Evolutionary conservation across 2,329 filamentous ascomycete species (phyloP).

Genomic region (Ophiosphaerella herpotricha): DNA sequence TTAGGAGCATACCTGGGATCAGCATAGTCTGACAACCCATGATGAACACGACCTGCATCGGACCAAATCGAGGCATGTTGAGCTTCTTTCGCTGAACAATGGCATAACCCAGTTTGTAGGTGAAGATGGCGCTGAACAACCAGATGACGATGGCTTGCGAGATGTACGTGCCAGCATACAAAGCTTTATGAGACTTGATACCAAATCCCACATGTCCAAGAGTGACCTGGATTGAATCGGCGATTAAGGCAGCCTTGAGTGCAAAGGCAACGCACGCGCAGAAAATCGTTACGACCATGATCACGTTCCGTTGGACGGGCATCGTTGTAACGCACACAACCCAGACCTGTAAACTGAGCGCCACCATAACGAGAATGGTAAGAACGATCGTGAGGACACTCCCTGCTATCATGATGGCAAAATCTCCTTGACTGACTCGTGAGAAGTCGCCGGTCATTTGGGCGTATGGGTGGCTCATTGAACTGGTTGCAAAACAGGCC

Average conservation of each 20-base stretch:
- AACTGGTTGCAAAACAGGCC: constrained; percentile 63
- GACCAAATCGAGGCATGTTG: constrained; percentile 64
- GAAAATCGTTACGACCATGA: constrained; percentile 55
- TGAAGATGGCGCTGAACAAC: constrained; percentile 66
- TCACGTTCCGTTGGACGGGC: constrained; percentile 47
- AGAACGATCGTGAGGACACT: constrained; percentile 59
- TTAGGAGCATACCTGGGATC: constrained; percentile 58
- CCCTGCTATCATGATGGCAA: constrained; percentile 54
- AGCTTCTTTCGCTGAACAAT: constrained; percentile 61
- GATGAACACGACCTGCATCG: constrained; percentile 69
- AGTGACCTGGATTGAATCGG: constrained; percentile 51
- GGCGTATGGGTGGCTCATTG: constrained; percentile 65
- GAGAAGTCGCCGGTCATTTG: constrained; percentile 61
- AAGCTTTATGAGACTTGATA: constrained; percentile 9
- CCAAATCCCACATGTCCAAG: constrained; percentile 44
- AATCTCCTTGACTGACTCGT: constrained; percentile 51
- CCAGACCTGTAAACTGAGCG: constrained; percentile 65
- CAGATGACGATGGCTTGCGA: constrained; percentile 62
- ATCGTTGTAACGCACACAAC: constrained; percentile 62
- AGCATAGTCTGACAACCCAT: constrained; percentile 70
- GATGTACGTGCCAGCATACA: constrained; percentile 52
- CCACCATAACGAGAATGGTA: constrained; percentile 60
- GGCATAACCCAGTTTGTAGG: constrained; percentile 63
- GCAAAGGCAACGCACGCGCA: constrained; percentile 58
- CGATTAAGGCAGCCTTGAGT: constrained; percentile 58